Base-by-base conservation (phyloP, 139 green algal species). In the Monoraphidium neglectum region DNA sequence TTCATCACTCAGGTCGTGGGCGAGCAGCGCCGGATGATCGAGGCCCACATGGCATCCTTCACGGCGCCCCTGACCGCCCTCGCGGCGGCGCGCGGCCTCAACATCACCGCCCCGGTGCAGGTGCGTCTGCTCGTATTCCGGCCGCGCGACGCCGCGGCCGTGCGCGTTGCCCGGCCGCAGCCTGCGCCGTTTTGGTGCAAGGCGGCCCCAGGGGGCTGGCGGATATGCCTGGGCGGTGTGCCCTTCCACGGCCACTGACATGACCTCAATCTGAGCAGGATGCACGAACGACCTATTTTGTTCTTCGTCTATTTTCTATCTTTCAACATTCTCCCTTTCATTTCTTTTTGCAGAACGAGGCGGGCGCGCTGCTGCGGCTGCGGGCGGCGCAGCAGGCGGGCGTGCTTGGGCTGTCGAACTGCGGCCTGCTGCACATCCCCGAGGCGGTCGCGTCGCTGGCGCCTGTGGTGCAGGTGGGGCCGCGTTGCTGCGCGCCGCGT, bases 1-100 rank as follows among this genome's bases (percentile, higher is more conserved):
- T 10, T 65, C n/a, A n/a, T 65, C 13, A 65, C 57, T 16, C 73
- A 79, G 49, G 73, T 79, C 8, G 63, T 79, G 12, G 73, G 73
- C 24, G 73, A 79, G 49, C 73, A 79, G 63, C 73, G 73, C 49
- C 49, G 53, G 47, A 51, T 73, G 36, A 62, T 79, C 26, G 51
- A 40, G 15, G 24, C 5, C n/a, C 73, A 79, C 49, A 72, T 79
- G 73, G 64, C 49, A 21, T 35, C 38, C 23, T 73, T 79, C 47
- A 68, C 47, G 2, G 13, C 3, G 2, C 59, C 51, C 4, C 24
- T 79, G 16, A 10, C 23, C 32, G 35, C 57, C 61, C 73, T 70
- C 57, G 38, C 46, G 4, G 43, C 40, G 5, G 38, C 51, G 60
- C 72, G 68, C 62, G 60, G 60, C 5, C 32, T 77, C 18, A 10